A percentile compares a stretch with the other conserved stretches of the same genome.
phyloP scores from a whole-genome alignment of 2,329 filamentous ascomycete species.

The Dactylellina drechsleri region DNA sequence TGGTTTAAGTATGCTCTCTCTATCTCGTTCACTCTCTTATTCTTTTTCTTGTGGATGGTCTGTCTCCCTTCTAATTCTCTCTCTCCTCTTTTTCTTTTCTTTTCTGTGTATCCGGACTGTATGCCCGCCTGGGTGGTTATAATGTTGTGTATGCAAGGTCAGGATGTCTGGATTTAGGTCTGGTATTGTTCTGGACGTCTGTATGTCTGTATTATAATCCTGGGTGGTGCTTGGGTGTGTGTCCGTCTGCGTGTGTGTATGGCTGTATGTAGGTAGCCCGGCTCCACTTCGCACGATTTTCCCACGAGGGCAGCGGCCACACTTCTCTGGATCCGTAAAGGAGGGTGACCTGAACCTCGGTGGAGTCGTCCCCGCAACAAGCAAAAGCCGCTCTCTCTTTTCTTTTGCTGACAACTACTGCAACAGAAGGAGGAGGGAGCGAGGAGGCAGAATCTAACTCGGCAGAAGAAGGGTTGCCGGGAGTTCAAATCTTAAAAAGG shows the following conservation, averaged over 20 bases:
- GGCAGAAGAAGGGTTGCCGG: slow-evolving; percentile 14
- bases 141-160: neutral
- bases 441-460: neutral
- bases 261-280: slow-evolving; percentile 18
- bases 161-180: neutral
- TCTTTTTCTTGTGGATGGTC: too few relatives aligned
- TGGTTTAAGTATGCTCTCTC: slow-evolving; percentile 4
- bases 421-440: neutral
- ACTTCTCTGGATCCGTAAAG: slow-evolving; percentile 35
- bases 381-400: slow-evolving; percentile 11
- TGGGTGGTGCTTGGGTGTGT: neutral
- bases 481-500: neutral
- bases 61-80: too few relatives aligned
- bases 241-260: slow-evolving; percentile 3
- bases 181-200: neutral
- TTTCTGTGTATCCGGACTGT: too few relatives aligned
- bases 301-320: slow-evolving; percentile 54
- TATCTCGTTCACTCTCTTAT: neutral
- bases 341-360: slow-evolving; percentile 50
- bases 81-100: too few relatives aligned
- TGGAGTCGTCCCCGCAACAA: slow-evolving; percentile 52
- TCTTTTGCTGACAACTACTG: neutral
- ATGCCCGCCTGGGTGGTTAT: too few relatives aligned
- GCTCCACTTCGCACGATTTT: slow-evolving; percentile 54
- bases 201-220: neutral